These are phyloP conservation scores for Fraxinus americana DNA, from an alignment of 257 asterid species.

Conservation along the genomic window DNA sequence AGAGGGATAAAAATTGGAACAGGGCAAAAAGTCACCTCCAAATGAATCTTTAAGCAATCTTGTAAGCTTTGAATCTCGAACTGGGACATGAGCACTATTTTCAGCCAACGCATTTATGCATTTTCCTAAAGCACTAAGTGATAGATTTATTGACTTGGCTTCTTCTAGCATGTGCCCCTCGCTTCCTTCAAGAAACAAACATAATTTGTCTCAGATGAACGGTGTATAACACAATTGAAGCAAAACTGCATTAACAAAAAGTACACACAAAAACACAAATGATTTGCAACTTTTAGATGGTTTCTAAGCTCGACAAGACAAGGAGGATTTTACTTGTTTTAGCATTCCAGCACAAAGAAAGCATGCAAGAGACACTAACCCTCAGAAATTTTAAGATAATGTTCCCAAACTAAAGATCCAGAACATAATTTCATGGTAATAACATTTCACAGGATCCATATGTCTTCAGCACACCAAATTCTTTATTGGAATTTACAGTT, in stretches of 20 bases:
- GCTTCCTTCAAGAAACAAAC: conserved; percentile 70
- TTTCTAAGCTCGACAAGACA: background rate
- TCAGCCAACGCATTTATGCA: conserved; percentile 99
- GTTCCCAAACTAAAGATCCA: background rate
- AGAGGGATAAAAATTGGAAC: conserved; percentile 10
- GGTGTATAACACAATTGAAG: conserved; percentile 9
- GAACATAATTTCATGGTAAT: background rate
- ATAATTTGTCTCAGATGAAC: conserved; percentile 26
- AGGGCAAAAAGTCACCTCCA: conserved; percentile 69
- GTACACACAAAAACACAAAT: conserved; percentile 15
- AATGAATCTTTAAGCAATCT: conserved; percentile 96
- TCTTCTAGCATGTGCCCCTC: conserved; percentile 98
- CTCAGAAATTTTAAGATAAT: background rate
- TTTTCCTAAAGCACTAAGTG: conserved; percentile 96
- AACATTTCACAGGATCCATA: background rate
- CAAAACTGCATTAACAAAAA: conserved; percentile 13
- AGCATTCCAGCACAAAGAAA: background rate
- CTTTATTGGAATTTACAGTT: background rate
- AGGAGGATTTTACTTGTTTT: background rate
- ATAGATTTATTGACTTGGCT: conserved; percentile 97
- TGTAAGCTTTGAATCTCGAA: conserved; percentile 97
- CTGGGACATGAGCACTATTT: conserved; percentile 95
- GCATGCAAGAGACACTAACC: background rate
- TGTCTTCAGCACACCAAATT: background rate
- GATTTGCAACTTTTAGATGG: background rate